Percentiles rank a stretch among this genome's conserved stretches.
Evolutionary conservation across 2,329 filamentous ascomycete species (phyloP).

Genomic region (Fusarium paranaense): DNA sequence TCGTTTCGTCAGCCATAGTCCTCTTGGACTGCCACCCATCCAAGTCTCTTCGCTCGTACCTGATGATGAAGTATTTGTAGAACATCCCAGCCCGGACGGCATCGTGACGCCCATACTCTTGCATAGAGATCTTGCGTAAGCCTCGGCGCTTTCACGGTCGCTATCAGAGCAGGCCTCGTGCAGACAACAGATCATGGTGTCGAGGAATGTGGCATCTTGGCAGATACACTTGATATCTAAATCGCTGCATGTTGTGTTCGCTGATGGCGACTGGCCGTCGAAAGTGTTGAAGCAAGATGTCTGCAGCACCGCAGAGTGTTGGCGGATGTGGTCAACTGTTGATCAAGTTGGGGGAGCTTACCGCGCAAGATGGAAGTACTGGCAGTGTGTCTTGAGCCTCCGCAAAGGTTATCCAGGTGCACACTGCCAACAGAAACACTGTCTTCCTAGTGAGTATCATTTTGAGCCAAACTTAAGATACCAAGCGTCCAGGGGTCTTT

Average conservation of each 20-base stretch:
- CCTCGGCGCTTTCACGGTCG: not conserved
- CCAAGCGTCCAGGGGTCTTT: not conserved
- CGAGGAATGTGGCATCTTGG: not conserved
- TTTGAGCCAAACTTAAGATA: not conserved
- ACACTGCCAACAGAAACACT: not conserved
- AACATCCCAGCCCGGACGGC: not conserved
- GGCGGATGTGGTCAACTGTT: not conserved
- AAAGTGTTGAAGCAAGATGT: not conserved
- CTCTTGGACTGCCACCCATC: not conserved
- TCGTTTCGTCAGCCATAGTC: not conserved
- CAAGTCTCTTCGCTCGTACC: not conserved
- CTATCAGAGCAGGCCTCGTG: not conserved
- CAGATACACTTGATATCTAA: not conserved
- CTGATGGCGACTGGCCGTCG: not conserved
- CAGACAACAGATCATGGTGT: not conserved
- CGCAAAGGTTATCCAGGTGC: not conserved
- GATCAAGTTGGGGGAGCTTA: not conserved
- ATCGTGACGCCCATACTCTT: not conserved
- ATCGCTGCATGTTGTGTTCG: not conserved
- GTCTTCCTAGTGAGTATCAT: not conserved
- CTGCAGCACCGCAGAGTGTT: not conserved
- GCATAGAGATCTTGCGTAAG: not conserved
- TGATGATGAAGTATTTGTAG: not conserved
- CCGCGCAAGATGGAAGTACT: not conserved
- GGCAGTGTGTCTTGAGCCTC: not conserved